Evolutionary conservation across 306 rosid genomes (phyloP), one percentile per base, ranked within the genome.

Genomic region (Mimosa pudica): DNA sequence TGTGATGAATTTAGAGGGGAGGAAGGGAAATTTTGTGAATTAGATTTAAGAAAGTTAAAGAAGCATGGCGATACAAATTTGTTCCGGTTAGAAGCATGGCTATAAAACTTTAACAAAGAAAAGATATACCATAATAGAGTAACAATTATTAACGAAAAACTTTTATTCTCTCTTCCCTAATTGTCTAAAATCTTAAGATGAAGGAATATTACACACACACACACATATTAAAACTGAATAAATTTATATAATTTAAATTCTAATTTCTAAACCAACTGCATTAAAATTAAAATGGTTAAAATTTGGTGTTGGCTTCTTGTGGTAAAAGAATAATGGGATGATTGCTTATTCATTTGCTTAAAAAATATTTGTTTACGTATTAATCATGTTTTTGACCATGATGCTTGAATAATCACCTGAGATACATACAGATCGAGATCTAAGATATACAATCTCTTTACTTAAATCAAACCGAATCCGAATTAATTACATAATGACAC

Each of bases 371-470:
- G 3, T n/a, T 57, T n/a, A 57, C 18, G 8, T 6, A 55, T 55
- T 55, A 18, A 57, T 57, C 20, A 57, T 57, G 33, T 2, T 18
- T 57, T 18, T 17, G 63, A 17, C 63, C 63, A 57, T 57, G 33
- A 58, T 61, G 44, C 60, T 36, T 13, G 64, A 24, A 75, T 38
- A 60, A 75, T 75, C 17, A 75, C 61, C 32, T 57, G 63, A 57
- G 63, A 57, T 57, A 18, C 6, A 57, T 3, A 57, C 12, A 63
- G 54, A 75, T 1, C 1, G 42, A 38, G 5, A 75, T 75, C 78
- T 60, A 58, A 75, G 70, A 45, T 61, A 75, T 46, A 6, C 16
- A 44, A 13, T n/a, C 16, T 60, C 9, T 4, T 44, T 60, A 45
- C 44, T 61, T 42, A 42, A 42, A 42, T 3, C 35, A 45, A 44